These are phyloP conservation scores for Neofusicoccum sp. DNA, from an alignment of 2,329 filamentous ascomycete genomes.

Conservation along the genomic window DNA sequence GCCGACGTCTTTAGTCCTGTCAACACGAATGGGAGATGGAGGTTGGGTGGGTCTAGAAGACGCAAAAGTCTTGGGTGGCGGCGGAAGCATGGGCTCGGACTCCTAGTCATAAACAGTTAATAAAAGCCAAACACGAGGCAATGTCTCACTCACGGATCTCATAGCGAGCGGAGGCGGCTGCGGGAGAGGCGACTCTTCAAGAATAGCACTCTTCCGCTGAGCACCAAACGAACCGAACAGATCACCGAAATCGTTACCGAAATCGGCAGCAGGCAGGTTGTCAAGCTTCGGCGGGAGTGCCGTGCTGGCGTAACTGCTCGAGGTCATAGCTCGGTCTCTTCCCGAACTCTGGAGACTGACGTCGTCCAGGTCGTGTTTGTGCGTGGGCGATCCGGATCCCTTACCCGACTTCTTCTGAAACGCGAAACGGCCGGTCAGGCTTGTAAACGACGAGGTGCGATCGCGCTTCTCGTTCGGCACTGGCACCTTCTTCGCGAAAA, in stretches of 20 bases:
- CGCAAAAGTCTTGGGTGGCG: constrained; percentile 18
- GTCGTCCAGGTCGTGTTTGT: constrained; percentile 12
- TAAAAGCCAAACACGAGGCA: constrained; percentile 15
- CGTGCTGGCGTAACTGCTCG: constrained; percentile 50
- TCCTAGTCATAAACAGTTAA: constrained; percentile 17
- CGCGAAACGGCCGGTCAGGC: constrained; percentile 15
- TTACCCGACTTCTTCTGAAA: constrained; percentile 20
- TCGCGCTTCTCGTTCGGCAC: neutral
- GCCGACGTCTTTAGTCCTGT: constrained; percentile 41
- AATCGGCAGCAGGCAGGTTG: constrained; percentile 31
- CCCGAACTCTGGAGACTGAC: constrained; percentile 13
- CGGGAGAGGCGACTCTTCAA: constrained; percentile 18
- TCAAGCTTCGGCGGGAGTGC: constrained; percentile 48
- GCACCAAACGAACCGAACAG: constrained; percentile 51
- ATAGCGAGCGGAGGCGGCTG: constrained; percentile 12
- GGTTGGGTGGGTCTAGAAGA: constrained; percentile 11
- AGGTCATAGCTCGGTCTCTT: constrained; percentile 46
- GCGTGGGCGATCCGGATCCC: neutral
- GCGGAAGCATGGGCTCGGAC: constrained; percentile 19
- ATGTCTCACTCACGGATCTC: constrained; percentile 21
- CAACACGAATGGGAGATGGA: constrained; percentile 19
- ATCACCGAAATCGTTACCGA: constrained; percentile 48
- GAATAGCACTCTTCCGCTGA: constrained; percentile 31
- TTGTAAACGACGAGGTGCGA: constrained; percentile 21
- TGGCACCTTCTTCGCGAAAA: constrained; percentile 18